These are phyloP conservation scores for Truncatella angustata DNA, from an alignment of 2,329 filamentous ascomycete species.

Conservation along the genomic window DNA sequence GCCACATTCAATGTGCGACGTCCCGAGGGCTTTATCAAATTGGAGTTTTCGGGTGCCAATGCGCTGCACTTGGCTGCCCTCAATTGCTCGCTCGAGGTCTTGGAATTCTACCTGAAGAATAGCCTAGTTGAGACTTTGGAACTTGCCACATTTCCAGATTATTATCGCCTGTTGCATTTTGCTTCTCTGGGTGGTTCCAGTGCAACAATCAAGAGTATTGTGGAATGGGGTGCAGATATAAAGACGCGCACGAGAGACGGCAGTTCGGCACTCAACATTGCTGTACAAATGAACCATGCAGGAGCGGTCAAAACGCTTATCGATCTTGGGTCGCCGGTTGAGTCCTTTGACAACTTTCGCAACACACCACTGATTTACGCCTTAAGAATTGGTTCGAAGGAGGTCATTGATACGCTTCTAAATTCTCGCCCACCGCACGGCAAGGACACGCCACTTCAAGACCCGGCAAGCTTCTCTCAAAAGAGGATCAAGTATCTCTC, in stretches of 20 bases:
- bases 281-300: neutral
- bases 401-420: neutral
- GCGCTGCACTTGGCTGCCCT: constrained; percentile 1
- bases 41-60: neutral
- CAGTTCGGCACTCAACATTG: neutral
- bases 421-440: neutral
- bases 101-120: constrained; percentile 1
- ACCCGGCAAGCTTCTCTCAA: neutral
- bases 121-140: neutral
- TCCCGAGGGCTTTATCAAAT: neutral
- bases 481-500: neutral
- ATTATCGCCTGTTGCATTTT: neutral
- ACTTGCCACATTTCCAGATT: neutral
- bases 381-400: neutral
- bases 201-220: neutral
- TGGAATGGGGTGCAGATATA: neutral
- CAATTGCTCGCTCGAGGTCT: neutral
- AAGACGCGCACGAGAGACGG: neutral
- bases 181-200: neutral
- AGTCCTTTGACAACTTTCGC: neutral
- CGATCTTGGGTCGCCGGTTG: neutral
- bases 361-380: neutral
- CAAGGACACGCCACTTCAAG: too few relatives aligned
- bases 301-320: neutral
- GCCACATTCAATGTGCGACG: neutral